Conservation (phyloP, 2,329 filamentous ascomycete species). For the Pseudogymnoascus verrucosus region DNA sequence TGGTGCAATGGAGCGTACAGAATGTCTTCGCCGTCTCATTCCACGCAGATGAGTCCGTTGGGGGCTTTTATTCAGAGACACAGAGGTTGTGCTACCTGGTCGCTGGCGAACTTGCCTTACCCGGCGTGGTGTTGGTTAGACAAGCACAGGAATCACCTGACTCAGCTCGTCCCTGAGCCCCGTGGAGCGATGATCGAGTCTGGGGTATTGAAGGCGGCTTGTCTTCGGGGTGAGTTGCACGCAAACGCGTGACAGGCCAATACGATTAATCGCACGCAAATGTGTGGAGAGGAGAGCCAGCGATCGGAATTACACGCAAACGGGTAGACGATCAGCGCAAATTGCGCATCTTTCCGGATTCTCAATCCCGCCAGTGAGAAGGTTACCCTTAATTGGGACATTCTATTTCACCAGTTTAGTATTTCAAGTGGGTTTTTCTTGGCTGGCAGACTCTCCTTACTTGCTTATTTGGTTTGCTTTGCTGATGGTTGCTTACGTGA, state of each 20-base stretch:
- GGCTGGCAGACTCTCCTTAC: neutral
- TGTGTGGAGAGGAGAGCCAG: constrained; percentile 14
- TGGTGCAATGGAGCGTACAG: neutral
- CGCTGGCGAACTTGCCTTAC: neutral
- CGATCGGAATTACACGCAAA: neutral
- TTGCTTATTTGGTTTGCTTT: neutral
- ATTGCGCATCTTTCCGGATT: neutral
- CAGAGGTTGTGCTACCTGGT: neutral
- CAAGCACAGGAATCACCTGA: neutral
- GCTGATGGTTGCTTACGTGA: constrained; percentile 1
- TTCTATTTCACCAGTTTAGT: neutral
- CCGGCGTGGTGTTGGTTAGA: neutral
- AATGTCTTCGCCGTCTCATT: neutral
- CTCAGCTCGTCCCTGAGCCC: neutral
- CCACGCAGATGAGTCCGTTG: neutral
- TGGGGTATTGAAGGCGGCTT: neutral
- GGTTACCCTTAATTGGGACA: neutral
- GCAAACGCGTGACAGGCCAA: constrained; percentile 17
- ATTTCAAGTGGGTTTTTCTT: neutral
- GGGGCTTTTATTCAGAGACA: neutral
- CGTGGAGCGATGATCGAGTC: neutral
- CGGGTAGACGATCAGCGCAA: neutral
- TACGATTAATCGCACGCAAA: neutral
- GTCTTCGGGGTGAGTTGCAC: constrained; percentile 20
- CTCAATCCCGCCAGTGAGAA: neutral